Base-by-base conservation (phyloP, 2,329 filamentous ascomycete species). In the Aspergillus fructus region DNA sequence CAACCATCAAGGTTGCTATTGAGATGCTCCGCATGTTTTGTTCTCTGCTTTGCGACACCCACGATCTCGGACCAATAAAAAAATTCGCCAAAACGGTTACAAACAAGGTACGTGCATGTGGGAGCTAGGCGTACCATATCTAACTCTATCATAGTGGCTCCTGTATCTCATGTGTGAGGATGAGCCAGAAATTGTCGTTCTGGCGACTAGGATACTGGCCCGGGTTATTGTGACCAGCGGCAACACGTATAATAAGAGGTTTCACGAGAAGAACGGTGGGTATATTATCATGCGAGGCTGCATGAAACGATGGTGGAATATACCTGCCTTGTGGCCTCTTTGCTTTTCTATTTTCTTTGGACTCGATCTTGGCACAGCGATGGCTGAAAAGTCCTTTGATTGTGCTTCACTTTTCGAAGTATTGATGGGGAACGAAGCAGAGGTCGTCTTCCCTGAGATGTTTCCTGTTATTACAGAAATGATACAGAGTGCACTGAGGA, bases 51-150 rank as follows among this genome's bases (percentile, higher is more conserved):
- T 96, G 92, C 67, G 86, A 90, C 60, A 85, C 85, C 65, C 83
- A 83, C 21, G 91, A 88, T 62, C 76, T 83, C 9, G 79, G 79
- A 13, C 86, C 89, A 60, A 89, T 96, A 55, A 86, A 88, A 68
- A 94, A 92, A 66, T 97, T 99, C 78, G 91, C 92, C 5, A 90
- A 89, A 68, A 96, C 93, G 1, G 93, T 99, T 8, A 97, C 93
- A 21, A 96, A 96, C 66, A 96, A 96, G 83, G 90, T 91, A 78
- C 68, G 79, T 74, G 12, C 3, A 21, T 23, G 37, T 21, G 21
- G 8, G 27, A 13, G 9, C 23, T 15, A 6, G 9, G 37, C 53
- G 7, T 17, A 11, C 15, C 8, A 23, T 40, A 27, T 33, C 45
- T 59, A 19, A 64, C 42, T 17, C 64, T 60, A 55, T 17, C 57